Base-by-base conservation (phyloP, 1,139 yeast genomes). In the Candida anutae region DNA sequence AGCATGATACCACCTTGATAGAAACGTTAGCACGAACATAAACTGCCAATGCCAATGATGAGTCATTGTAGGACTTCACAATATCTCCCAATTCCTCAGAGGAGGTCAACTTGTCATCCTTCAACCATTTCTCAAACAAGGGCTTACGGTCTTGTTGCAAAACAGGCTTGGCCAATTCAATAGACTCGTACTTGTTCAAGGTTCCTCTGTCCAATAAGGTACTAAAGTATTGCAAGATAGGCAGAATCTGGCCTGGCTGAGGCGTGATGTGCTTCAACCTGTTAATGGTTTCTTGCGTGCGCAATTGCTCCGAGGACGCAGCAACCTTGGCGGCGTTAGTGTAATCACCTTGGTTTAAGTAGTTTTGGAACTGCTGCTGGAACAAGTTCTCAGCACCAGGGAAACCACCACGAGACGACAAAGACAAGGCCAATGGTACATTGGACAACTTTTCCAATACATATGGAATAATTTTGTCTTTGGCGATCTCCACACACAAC, bases 1-100 rank as follows among this genome's bases (percentile, higher is more conserved):
- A 69, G 39, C 87, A 77, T 15, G 93, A 76, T 31, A 93, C 94
- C 32, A 90, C 97, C 63, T 93, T 90, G 45, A 85, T 73, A 43
- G 94, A 88, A 30, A 75, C 74, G 40, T 83, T 73, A 22, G 96
- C 80, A 45, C 94, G 77, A 50, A 88, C 69, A 55, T 90, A 93
- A 36, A 93, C 93, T 16, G 94, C 94, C 45, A 93, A 68, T 3
- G 97, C 95, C 42, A 90, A 67, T 17, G 90, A 75, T 15, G 83
- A 61, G 45, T 88, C 96, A 37, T 57, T 59, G 50, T 75, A 77
- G 28, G 94, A 83, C 51, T 90, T 84, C 39, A 90, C 94, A 46
- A 88, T 74, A 51, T 93, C 99, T 60, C 98, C 99, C 43, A 93
- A 72, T 58, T 88, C 96, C 62, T 93, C 99, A 11, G 95, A 84